Evolutionary conservation across 768 basidiomycete species (phyloP), one percentile per base, ranked within the genome.

Genomic region (Baorangia bicolor): DNA sequence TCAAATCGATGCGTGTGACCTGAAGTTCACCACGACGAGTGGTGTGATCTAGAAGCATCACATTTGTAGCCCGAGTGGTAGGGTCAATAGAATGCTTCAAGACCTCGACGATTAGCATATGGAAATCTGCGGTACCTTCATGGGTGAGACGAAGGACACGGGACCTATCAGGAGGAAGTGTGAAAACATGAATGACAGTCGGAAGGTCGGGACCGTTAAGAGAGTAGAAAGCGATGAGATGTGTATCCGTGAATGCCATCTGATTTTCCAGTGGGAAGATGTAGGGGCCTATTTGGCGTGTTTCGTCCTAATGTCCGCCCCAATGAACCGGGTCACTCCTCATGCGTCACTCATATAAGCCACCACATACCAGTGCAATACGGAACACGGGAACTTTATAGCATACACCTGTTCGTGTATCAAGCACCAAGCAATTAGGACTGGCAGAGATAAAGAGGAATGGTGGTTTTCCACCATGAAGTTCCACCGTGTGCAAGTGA

Each of bases 261-360:
- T 8, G 34, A 16, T 18, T 5, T 5, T 11, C 7, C n/a, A 9
- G 0, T 18, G 16, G 4, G 27, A 4, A 7, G 6, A 3, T 9
- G 13, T 1, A 0, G 13, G 3, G 18, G 5, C 0, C 0, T 3
- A 23, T 6, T 6, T 16, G 2, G 10, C 1, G 30, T 5, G 30
- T 39, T 23, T 18, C 28, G 12, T 12, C 13, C 52, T 53, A 39
- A 16, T n/a, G 6, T 23, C 14, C 20, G 16, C n/a, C n/a, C n/a
- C 20, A 38, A 18, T 11, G 21, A 27, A 49, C 13, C 14, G 18
- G 8, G 27, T 45, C n/a, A 47, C 31, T 47, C 5, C 1, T 16
- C 7, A 6, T 21, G 35, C 13, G 9, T 41, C 23, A 3, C 10
- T 38, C 79, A 20, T n/a, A 35, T n/a, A 33, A 31, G 5, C 9